Base-by-base conservation (phyloP, 2,329 filamentous ascomycete genomes). In the Elsinoe perseae region DNA sequence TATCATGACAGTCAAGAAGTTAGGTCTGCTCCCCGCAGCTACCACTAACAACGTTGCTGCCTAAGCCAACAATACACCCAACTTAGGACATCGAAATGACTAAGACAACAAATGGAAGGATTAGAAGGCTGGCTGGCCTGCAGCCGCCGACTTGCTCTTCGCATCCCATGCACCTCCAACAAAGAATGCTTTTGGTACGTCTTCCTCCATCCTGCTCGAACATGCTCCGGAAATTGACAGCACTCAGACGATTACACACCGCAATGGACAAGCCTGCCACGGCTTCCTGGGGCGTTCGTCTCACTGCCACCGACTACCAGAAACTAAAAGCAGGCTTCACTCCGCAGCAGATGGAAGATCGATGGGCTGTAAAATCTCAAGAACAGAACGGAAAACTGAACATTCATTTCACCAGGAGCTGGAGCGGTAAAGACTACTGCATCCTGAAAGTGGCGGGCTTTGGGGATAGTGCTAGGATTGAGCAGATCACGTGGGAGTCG, bases 311-410 rank as follows among this genome's bases (percentile, higher is more conserved):
- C 32, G 55, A 57, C 34, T 50, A 42, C 20, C 21, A 57, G 20
- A 57, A 52, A 42, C 55, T 57, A 16, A 52, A 52, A 32, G 55
- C 20, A 14, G 55, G 55, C 36, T 57, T 40, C 25, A 16, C 40
- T 14, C 30, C 55, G 18, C 36, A 44, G 21, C 18, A 52, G 4
- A 57, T 57, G 55, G 55, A 57, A 12, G 43, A 57, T 14, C 32
- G 38, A 42, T 57, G 55, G 55, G 32, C 20, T 18, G 25, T 57
- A 2, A 12, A 12, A 14, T 30, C 48, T 20, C 14, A 23, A 28
- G 25, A 42, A 42, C 21, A 50, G 16, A 32, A 30, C 21, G 54
- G 28, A 12, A 25, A 25, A 4, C 36, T 57, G 23, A 25, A 32
- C 23, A 25, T 57, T 7, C 43, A 52, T 27, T n/a, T 57, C 28